Conservation (phyloP, 352 stramenopile genomes). For the Thalassiosira hispida region DNA sequence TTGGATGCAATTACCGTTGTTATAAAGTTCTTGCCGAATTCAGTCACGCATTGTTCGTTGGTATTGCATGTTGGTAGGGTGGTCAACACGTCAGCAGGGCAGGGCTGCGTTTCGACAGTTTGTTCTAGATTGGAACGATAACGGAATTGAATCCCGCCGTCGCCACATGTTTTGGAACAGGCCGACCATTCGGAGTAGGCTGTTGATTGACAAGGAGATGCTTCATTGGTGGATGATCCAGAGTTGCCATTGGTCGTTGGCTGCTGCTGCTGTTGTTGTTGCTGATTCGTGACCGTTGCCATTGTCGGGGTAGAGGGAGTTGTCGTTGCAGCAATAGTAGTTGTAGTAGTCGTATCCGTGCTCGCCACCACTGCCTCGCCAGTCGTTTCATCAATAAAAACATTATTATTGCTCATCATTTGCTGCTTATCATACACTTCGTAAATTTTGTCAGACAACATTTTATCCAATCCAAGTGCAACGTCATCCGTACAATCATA, state of each 20-base stretch:
- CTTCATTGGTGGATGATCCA: background rate
- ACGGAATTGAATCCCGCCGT: slow-evolving; percentile 47
- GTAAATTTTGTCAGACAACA: slow-evolving; percentile 41
- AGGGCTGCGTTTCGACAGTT: slow-evolving; percentile 8
- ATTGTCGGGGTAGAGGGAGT: too few species aligned
- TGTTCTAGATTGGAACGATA: slow-evolving; percentile 11
- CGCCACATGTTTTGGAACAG: slow-evolving; percentile 51
- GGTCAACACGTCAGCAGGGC: slow-evolving; percentile 5
- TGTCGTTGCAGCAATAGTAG: too few species aligned
- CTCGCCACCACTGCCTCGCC: background rate
- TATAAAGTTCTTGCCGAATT: slow-evolving; percentile 37
- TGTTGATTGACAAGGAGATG: slow-evolving; percentile 12
- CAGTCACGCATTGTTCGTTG: slow-evolving; percentile 38
- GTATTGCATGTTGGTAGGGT: slow-evolving; percentile 2
- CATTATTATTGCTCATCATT: too few species aligned
- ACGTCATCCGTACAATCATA: slow-evolving; percentile 56
- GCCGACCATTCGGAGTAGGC: slow-evolving; percentile 45
- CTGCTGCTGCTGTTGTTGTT: too few species aligned
- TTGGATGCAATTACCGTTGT: slow-evolving; percentile 18
- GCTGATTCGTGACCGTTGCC: too few species aligned
- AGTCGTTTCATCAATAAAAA: too few species aligned
- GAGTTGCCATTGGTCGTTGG: slow-evolving; percentile 12
- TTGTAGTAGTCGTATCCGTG: background rate
- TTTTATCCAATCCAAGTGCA: slow-evolving; percentile 43
- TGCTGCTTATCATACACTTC: slow-evolving; percentile 29